Evolutionary conservation across 1,284 basidiomycete species (phyloP), one percentile per base, ranked within the genome.

Genomic region (Boletus semigastroideus): DNA sequence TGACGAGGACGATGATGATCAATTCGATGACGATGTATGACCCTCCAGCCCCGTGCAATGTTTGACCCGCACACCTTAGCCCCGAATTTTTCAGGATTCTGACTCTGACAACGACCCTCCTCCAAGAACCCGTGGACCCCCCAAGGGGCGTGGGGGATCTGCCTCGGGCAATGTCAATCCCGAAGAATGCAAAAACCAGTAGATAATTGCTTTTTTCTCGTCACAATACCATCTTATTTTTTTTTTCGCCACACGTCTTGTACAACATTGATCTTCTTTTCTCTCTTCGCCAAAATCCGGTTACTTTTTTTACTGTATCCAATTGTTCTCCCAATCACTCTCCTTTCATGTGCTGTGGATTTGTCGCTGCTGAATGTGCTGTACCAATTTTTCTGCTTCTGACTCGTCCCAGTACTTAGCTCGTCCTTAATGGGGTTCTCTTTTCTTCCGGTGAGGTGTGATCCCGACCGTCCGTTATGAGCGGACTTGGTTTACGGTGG

Each of bases 111-210:
- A 74, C 12, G 83, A 84, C n/a, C 66, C 76, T 42, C 79, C 81
- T 12, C 72, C 75, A 46, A 77, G 78, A 65, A 77, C 81, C 56
- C 82, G 82, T 47, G 80, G 72, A 27, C 78, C 78, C 55, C 74
- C 78, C 54, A 83, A 82, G 67, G 77, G 78, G 54, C 77, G 79
- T 55, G 78, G 74, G 40, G 77, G 71, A 36, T 64, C 58, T 14
- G 40, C 49, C 42, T 71, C 69, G 19, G 72, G 68, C 20, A 69
- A 69, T 38, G 74, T 82, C 48, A 86, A 91, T 67, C 80, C 87
- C 1, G 84, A 90, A 64, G 90, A 92, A 68, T 92, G 90, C 80
- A 91, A 91, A 76, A 86, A 91, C 67, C 90, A 92, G 84, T 92
- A 74, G 73, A 68, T 47, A 54, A 22, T 31, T 41, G 5, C 47